A percentile compares a stretch with the other conserved stretches of the same genome.
These are phyloP conservation scores for Trypanosomatidae sp. DNA, from an alignment of 208 protist genomes.

Conservation along the genomic window DNA sequence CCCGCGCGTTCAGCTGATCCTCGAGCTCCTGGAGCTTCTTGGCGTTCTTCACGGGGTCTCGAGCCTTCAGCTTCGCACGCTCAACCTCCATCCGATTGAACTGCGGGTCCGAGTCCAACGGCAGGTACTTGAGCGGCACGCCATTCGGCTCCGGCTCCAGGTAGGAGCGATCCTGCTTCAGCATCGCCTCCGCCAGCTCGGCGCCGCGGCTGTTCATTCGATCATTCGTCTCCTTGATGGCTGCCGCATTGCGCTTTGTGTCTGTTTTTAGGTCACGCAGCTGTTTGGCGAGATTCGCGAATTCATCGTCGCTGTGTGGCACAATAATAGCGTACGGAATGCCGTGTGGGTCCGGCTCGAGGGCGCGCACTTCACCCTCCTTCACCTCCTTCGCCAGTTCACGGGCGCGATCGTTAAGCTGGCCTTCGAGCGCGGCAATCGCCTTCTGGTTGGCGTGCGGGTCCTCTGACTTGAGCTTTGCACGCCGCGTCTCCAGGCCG, in stretches of 20 bases:
- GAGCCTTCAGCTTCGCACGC: constrained; percentile 63
- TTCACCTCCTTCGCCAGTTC: constrained; percentile 74
- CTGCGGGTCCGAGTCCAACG: constrained; percentile 52
- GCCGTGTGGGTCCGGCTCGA: constrained; percentile 48
- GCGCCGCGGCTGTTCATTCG: constrained; percentile 60
- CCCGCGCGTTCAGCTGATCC: constrained; percentile 64
- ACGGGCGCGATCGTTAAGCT: constrained; percentile 69
- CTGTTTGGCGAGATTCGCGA: constrained; percentile 45
- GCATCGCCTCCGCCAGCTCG: constrained; percentile 43
- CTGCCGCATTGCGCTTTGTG: constrained; percentile 40
- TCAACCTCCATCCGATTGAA: constrained; percentile 75
- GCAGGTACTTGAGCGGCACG: constrained; percentile 57
- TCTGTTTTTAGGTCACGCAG: constrained; percentile 61
- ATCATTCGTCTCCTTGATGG: constrained; percentile 36
- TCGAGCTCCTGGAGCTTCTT: constrained; percentile 65
- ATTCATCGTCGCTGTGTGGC: constrained; percentile 64
- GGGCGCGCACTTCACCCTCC: constrained; percentile 43
- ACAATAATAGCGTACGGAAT: constrained; percentile 56
- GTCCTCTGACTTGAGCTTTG: constrained; percentile 66
- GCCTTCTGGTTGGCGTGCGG: constrained; percentile 38
- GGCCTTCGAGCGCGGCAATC: constrained; percentile 54
- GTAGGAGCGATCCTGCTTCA: constrained; percentile 61
- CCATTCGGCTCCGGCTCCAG: constrained; percentile 52
- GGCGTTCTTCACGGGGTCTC: constrained; percentile 49
- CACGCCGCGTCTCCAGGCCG: constrained; percentile 58